Base-by-base conservation (phyloP, 306 rosid genomes). In the Geum urbanum region DNA sequence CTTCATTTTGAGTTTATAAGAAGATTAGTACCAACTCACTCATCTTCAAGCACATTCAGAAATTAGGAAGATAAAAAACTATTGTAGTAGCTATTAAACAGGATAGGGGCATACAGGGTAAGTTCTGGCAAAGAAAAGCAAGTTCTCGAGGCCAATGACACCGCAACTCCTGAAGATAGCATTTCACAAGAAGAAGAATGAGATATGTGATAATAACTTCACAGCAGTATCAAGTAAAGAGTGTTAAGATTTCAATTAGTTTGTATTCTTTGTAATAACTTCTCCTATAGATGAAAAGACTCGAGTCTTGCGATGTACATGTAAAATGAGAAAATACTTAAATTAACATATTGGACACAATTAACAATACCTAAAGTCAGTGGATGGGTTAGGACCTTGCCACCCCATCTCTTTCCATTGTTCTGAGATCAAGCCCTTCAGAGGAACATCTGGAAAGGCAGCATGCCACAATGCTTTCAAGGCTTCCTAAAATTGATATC, bases 341-440 rank as follows among this genome's bases (percentile, higher is more conserved):
- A 68, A 44, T n/a, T 48, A 27, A 22, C 20, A 8, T 27, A 45
- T 24, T n/a, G 20, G 70, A 16, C 10, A 46, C 16, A 3, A 13
- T 4, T 65, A 70, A 27, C 35, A 46, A 61, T 71, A 94, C 97
- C 99, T 84, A 71, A 94, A 94, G 73, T 94, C 99, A n/a, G 99
- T 94, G 15, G 99, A 88, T 50, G 97, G 97, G 75, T 94, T 94
- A 72, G 91, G 70, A 74, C 99, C 99, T 84, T 94, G 99, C 99
- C 99, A 94, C 35, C 99, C 99, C 99, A 94, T 86, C 52, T 91
- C 97, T 83, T 94, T 94, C 99, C 97, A 91, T 78, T 94, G 99
- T 58, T 86, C 95, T 41, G 99, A 91, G 70, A 94, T 83, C 84
- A 91, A 66, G 51, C 95, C 90, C 47, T 58, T 79, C 52, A 94